A percentile compares a stretch with the other conserved stretches of the same genome.
Evolutionary conservation across 805 yeast genomes (phyloP).

Genomic region (Pichia cabralensis): DNA sequence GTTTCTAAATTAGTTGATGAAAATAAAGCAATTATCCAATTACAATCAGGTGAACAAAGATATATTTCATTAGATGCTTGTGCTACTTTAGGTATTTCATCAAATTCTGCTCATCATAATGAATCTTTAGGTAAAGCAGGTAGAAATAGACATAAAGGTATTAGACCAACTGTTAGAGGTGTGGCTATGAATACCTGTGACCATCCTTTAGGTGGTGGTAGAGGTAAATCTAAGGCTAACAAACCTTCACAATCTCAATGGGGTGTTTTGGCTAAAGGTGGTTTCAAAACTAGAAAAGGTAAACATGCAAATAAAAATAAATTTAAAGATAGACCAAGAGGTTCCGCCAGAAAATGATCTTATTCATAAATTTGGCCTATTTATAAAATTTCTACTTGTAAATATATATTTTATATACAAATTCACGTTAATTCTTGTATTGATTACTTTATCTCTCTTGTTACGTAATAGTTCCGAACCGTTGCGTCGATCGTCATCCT

Average conservation of each 20-base stretch:
- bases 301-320: conserved; percentile 75
- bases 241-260: conserved; percentile 91
- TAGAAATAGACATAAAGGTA: conserved; percentile 82
- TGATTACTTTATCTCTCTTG: no score
- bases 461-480: no score
- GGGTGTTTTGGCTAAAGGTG: conserved; percentile 89
- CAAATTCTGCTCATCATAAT: conserved; percentile 88
- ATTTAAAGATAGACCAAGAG: conserved; percentile 88
- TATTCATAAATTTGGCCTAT: neutral
- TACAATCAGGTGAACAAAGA: conserved; percentile 91
- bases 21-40: conserved; percentile 64
- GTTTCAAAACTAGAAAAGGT: conserved; percentile 88
- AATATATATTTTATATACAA: conserved; percentile 33
- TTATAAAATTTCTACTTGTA: no score
- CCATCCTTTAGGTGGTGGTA: conserved; percentile 99
- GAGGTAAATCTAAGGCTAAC: conserved; percentile 97
- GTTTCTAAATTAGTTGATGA: conserved; percentile 67
- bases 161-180: conserved; percentile 94
- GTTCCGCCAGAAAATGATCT: conserved; percentile 20
- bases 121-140: conserved; percentile 94
- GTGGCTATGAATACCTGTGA: conserved; percentile 96
- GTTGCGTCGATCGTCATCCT: no score
- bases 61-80: conserved; percentile 77
- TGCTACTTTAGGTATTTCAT: conserved; percentile 89
- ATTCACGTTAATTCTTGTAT: no score